Base-by-base conservation (phyloP, 73 alveolate genomes). In the Symbiodinium pilosum region DNA sequence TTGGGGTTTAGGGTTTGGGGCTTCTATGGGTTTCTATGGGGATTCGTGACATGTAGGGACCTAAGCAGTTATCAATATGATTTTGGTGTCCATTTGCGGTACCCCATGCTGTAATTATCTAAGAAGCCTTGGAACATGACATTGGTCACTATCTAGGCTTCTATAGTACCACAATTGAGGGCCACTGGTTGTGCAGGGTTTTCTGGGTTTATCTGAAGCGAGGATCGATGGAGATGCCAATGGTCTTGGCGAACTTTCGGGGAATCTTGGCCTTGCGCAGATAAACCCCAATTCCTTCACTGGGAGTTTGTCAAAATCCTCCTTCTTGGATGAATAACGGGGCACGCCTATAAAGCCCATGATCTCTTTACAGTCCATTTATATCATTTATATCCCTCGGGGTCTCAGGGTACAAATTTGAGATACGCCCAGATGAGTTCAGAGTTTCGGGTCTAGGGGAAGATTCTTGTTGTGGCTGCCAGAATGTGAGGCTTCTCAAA, bases 171-270 rank as follows among this genome's bases (percentile, higher is more conserved):
- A n/a, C n/a, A n/a, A n/a, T n/a, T n/a, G n/a, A n/a, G n/a, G n/a
- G n/a, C n/a, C n/a, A n/a, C n/a, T n/a, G n/a, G n/a, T n/a, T n/a
- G n/a, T n/a, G n/a, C n/a, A n/a, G n/a, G n/a, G n/a, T n/a, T n/a
- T n/a, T n/a, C n/a, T n/a, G n/a, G n/a, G n/a, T n/a, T n/a, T n/a
- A n/a, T n/a, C 99, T 99, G 99, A 99, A 99, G 94, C 99, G 99
- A 99, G 99, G 99, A 99, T 99, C 99, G 95, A 99, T 99, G 36
- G 99, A 99, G 64, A 99, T 99, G 38, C 99, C 99, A 47, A 99
- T 99, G 94, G 99, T 99, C 99, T 99, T 99, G 39, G 99, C 99
- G 99, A 99, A 99, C 77, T 99, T 86, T 34, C 99, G 99, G 91
- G 96, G 92, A 95, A 99, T 89, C 93, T 99, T 99, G 69, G 99